Base-by-base conservation (phyloP, 23 red algal genomes). In the Gracilaria caudata region DNA sequence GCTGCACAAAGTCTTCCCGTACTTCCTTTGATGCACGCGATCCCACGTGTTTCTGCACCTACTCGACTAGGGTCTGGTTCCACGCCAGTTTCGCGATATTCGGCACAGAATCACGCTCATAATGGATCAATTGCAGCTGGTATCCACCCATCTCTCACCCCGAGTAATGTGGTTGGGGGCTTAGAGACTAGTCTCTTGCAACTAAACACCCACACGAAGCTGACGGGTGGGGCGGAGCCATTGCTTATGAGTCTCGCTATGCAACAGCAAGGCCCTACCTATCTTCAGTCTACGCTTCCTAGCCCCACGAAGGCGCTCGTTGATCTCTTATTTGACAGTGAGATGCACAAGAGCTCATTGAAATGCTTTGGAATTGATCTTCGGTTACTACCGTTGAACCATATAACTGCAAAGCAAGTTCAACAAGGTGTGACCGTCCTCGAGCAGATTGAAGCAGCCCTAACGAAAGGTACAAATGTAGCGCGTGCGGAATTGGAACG, bases 331-430 rank as follows among this genome's bases (percentile, higher is more conserved):
- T 93, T 93, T 74, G 79, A 84, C 25, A 26, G 77, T 34, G 56
- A 93, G 34, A 79, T 77, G 21, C 73, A 71, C 39, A 40, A 17
- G 30, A 49, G 53, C 59, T 81, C 90, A 13, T 53, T 93, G 44
- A 80, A 51, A 30, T 39, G 74, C 21, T 86, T 93, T 68, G 72
- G 78, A 1, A 84, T 93, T 47, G 90, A 93, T 53, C 24, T 93
- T 51, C 56, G 75, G 10, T 46, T 65, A 56, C 44, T 93, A 30
- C 90, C 90, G 11, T 65, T 93, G 53, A 81, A 73, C 58, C 57
- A 56, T 26, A 58, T 86, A 61, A 76, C 68, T 21, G 55, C 71
- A 35, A 54, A 77, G 9, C 90, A 93, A 47, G 61, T 93, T 54
- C 45, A 85, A 33, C 68, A 86, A 44, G 90, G 90, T 41, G 57